Conservation (phyloP, 331 rosid genomes). For the Telfairia occidentalis region DNA sequence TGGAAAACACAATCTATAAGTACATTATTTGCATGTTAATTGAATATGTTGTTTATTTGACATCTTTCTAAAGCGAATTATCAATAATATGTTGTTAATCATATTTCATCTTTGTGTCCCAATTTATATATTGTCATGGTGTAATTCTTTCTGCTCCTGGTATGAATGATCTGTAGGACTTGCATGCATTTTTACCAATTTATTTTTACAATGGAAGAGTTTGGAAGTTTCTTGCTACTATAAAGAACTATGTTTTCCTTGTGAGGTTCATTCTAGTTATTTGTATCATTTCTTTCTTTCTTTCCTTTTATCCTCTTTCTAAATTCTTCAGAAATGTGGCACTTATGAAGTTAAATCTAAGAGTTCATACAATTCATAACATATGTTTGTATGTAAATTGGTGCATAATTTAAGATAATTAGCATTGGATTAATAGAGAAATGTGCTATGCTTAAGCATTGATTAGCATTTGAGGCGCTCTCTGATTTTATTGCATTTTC, state of each 20-base stretch:
- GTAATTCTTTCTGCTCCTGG: slow-evolving; percentile 9
- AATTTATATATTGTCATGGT: slow-evolving; percentile 11
- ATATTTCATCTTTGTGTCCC: neutral
- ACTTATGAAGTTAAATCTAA: neutral
- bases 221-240: slow-evolving; percentile 77
- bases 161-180: slow-evolving; percentile 46
- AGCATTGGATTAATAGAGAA: neutral
- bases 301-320: too few relatives aligned
- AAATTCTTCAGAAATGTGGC: neutral
- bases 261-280: slow-evolving; percentile 73
- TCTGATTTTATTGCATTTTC: too few relatives aligned
- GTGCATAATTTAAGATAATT: too few relatives aligned
- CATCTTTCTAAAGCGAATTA: too few relatives aligned
- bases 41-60: too few relatives aligned
- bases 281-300: neutral
- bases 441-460: too few relatives aligned
- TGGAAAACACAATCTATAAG: too few relatives aligned
- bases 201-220: slow-evolving; percentile 93
- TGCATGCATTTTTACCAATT: slow-evolving; percentile 71
- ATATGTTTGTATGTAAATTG: neutral
- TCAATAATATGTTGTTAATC: too few relatives aligned
- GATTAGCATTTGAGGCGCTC: too few relatives aligned
- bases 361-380: neutral
- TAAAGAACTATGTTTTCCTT: slow-evolving; percentile 69
- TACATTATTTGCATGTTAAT: too few relatives aligned